phyloP scores from a whole-genome alignment of 345 rosid genomes.

The Punica granatum region DNA sequence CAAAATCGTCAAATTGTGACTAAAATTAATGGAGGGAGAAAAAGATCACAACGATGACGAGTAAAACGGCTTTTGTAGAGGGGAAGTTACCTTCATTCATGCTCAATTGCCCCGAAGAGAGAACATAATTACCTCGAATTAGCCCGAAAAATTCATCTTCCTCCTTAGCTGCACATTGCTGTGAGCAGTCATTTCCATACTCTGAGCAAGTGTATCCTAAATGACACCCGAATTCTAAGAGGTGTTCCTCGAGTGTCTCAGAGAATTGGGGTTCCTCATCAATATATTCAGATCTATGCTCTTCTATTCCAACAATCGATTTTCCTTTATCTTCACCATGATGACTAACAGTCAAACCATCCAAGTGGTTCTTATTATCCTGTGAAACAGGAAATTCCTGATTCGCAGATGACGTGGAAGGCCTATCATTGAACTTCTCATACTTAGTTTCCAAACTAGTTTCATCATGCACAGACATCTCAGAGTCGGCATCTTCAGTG shows the following conservation, averaged over 20 bases:
- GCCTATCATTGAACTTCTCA: constrained; percentile 7
- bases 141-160: constrained; percentile 23
- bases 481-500: constrained; percentile 25
- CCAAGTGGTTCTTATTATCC: neutral
- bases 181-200: constrained; percentile 21
- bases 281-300: constrained; percentile 5
- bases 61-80: neutral
- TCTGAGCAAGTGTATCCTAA: constrained; percentile 21
- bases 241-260: constrained; percentile 23
- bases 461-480: constrained; percentile 14
- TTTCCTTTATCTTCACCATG: neutral
- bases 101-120: constrained; percentile 61
- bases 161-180: constrained; percentile 37
- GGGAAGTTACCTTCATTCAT: constrained; percentile 43
- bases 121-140: constrained; percentile 33
- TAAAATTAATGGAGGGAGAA: neutral
- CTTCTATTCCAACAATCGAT: constrained; percentile 9
- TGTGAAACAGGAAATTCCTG: constrained; percentile 12
- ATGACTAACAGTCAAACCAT: neutral
- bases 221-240: constrained; percentile 20
- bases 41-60: neutral
- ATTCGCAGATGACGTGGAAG: constrained; percentile 22
- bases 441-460: constrained; percentile 15
- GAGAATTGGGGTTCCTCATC: constrained; percentile 6
- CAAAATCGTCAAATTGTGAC: neutral